Base-by-base conservation (phyloP, 192 early-diverging fungal genomes). In the Umbelopsis isabellina region DNA sequence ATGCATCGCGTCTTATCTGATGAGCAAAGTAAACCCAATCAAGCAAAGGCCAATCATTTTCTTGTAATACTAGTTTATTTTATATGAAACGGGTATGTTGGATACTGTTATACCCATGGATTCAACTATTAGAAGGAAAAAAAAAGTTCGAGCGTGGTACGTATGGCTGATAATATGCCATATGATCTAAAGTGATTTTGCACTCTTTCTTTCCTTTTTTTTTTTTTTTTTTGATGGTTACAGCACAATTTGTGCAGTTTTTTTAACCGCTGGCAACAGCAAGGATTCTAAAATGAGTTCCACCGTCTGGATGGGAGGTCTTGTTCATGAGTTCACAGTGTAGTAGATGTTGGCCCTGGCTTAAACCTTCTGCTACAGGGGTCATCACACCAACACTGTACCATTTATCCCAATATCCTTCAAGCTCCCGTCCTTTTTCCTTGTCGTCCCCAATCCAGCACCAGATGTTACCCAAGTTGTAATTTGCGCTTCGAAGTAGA, bases 401-500 rank as follows among this genome's bases (percentile, higher is more conserved):
- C 35, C 27, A 53, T 37, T 46, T 46, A 21, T 52, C 45, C 69
- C 69, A 71, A n/a, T 71, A 58, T 16, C 69, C 69, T 58, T 25
- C 20, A 15, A 71, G 35, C 20, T 71, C 44, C 2, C 41, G 44
- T 22, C 69, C 69, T 8, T 58, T 35, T 2, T 71, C 50, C 27
- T 61, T 55, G 41, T 71, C 52, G 35, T 50, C 50, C 8, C 53
- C 69, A n/a, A 58, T 22, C 69, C 69, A 71, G 52, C 69, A 71
- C 69, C 69, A 71, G 22, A 61, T 23, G 20, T 71, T 58, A 25
- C 69, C 69, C 35, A 71, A 53, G n/a, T 50, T 20, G 37, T 71
- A 71, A 5, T 41, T 25, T 20, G 33, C n/a, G 20, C 50, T 55
- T 27, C 44, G 45, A 15, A 71, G 69, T 18, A 55, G n/a, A 33